Evolutionary conservation across 140 eudicot genomes (phyloP).

Genomic region (Erigeron philadelphicus): DNA sequence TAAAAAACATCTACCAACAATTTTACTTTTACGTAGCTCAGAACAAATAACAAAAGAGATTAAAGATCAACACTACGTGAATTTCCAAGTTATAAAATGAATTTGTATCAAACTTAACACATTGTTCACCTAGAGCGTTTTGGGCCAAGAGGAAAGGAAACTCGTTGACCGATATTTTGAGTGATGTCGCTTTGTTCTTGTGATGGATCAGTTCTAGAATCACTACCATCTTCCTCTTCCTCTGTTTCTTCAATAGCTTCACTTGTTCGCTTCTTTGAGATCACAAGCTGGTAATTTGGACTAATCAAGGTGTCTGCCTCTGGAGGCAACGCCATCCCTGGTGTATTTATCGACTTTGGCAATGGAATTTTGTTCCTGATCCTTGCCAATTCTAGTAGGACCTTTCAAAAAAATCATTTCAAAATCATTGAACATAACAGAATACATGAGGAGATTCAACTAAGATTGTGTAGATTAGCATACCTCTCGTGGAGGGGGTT

Average conservation of each 20-base stretch:
- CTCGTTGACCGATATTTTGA: conserved; percentile 56
- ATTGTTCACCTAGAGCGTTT: conserved; percentile 50
- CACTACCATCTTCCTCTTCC: conserved; percentile 65
- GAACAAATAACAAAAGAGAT: not conserved
- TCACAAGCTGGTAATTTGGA: conserved; percentile 71
- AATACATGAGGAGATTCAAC: not conserved
- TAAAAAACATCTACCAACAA: conserved; percentile 10
- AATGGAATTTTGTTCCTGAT: conserved; percentile 68
- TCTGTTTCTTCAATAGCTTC: conserved; percentile 72
- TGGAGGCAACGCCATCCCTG: conserved; percentile 66
- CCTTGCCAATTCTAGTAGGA: conserved; percentile 73
- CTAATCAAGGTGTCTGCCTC: conserved; percentile 74
- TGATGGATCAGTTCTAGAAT: conserved; percentile 39
- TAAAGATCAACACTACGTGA: not conserved
- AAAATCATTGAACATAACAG: conserved; percentile 1
- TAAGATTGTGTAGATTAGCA: not conserved
- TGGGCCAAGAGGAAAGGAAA: conserved; percentile 71
- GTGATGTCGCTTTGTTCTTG: conserved; percentile 56
- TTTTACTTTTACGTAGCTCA: not conserved
- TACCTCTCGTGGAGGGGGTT: conserved; percentile 98
- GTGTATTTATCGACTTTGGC: conserved; percentile 53
- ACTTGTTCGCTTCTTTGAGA: conserved; percentile 47
- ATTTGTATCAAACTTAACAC: not conserved
- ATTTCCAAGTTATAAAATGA: not conserved
- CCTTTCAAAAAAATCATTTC: conserved; percentile 30